These are phyloP conservation scores for Pochonia chlamydosporia DNA, from an alignment of 2,329 filamentous ascomycete genomes.

Conservation along the genomic window DNA sequence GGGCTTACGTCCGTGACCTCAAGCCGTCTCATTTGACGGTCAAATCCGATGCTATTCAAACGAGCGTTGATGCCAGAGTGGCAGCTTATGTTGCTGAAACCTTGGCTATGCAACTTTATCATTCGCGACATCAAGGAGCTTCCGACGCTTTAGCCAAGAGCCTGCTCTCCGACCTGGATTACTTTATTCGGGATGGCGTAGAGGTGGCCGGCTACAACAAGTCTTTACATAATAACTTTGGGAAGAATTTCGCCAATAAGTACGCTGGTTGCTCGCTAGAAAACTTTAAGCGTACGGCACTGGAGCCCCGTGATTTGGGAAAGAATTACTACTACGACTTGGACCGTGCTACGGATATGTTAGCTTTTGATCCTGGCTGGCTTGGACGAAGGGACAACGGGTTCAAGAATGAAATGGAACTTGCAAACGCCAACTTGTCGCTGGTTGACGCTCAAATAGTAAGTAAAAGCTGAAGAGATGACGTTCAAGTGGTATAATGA, in stretches of 20 bases:
- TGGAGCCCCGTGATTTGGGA: conserved; percentile 63
- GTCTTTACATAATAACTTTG: conserved; percentile 80
- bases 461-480: too few relatives aligned
- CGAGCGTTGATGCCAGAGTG: conserved; percentile 61
- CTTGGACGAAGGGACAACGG: conserved; percentile 61
- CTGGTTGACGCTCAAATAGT: conserved; percentile 88
- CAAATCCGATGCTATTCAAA: conserved; percentile 49
- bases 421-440: conserved; percentile 85
- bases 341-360: conserved; percentile 65
- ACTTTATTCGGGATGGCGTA: conserved; percentile 73
- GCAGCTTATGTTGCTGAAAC: conserved; percentile 82
- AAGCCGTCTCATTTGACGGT: conserved; percentile 45
- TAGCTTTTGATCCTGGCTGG: conserved; percentile 77
- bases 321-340: conserved; percentile 80
- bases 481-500: not conserved
- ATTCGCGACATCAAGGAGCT: conserved; percentile 71
- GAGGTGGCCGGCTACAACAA: conserved; percentile 77
- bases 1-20: conserved; percentile 60
- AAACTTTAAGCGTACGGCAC: conserved; percentile 71
- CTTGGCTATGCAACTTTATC: conserved; percentile 85
- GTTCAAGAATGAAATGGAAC: conserved; percentile 75
- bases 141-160: conserved; percentile 59
- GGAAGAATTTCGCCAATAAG: conserved; percentile 74
- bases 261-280: conserved; percentile 69
- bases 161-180: conserved; percentile 69